phyloP scores from a whole-genome alignment of 495 filamentous ascomycete genomes.

The Penicillium desertorum region DNA sequence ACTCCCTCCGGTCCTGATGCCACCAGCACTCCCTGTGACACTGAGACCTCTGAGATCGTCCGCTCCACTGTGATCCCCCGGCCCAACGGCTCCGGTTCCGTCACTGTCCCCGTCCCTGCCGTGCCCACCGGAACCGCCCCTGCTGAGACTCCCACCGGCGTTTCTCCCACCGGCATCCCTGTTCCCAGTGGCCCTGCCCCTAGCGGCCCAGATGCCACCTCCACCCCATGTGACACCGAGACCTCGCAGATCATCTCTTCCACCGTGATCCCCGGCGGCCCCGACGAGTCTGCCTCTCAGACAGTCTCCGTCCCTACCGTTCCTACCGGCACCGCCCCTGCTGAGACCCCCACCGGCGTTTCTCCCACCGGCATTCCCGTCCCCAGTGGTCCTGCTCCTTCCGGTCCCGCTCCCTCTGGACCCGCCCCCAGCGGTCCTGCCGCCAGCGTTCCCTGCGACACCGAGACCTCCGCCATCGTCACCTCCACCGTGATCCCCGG shows the following conservation, averaged over 20 bases:
- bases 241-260: slow-evolving; percentile 16
- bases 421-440: not conserved
- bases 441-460: slow-evolving; percentile 22
- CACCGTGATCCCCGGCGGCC: slow-evolving; percentile 14
- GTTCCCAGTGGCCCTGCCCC: not conserved
- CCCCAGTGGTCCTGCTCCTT: slow-evolving; percentile 1
- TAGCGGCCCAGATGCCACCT: slow-evolving; percentile 9
- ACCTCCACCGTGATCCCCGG: slow-evolving; percentile 11
- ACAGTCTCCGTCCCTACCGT: slow-evolving; percentile 9
- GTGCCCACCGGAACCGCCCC: slow-evolving; percentile 13
- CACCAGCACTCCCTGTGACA: slow-evolving; percentile 26
- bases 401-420: too few species aligned
- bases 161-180: slow-evolving; percentile 13
- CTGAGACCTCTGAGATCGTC: slow-evolving; percentile 20
- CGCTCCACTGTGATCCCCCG: slow-evolving; percentile 16
- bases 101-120: slow-evolving; percentile 7
- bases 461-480: slow-evolving; percentile 19
- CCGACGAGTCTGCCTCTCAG: slow-evolving; percentile 3
- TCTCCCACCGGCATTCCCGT: slow-evolving; percentile 3
- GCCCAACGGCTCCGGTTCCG: slow-evolving; percentile 5
- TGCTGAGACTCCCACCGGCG: slow-evolving; percentile 13
- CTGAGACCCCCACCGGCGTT: slow-evolving; percentile 15
- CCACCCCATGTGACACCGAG: slow-evolving; percentile 27
- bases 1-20: slow-evolving; percentile 1
- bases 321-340: slow-evolving; percentile 11